A percentile compares a stretch with the other conserved stretches of the same genome.
Evolutionary conservation across 805 yeast species (phyloP).

Genomic region (Candida stauntonica): DNA sequence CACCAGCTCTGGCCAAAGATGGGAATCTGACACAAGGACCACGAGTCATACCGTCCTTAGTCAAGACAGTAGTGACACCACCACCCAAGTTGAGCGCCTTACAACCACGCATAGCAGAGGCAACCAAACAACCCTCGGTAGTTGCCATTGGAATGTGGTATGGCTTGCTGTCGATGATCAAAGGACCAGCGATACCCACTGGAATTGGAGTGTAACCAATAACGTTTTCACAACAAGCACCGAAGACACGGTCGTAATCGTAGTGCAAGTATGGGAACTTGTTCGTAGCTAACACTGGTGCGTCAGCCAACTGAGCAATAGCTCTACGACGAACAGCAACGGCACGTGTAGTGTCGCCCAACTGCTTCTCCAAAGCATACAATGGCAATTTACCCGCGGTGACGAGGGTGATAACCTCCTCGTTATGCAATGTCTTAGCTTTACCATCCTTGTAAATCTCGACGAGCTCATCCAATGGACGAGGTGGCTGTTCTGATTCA

Average conservation of each 20-base stretch:
- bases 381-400: constrained; percentile 78
- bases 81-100: constrained; percentile 97
- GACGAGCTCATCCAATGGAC: constrained; percentile 61
- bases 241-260: constrained; percentile 93
- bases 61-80: constrained; percentile 87
- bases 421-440: constrained; percentile 59
- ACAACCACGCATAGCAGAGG: constrained; percentile 98
- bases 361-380: constrained; percentile 90
- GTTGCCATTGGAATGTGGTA: constrained; percentile 98
- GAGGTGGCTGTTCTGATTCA: constrained; percentile 34
- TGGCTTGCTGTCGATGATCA: constrained; percentile 82
- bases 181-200: constrained; percentile 96
- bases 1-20: constrained; percentile 80
- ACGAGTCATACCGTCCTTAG: constrained; percentile 98
- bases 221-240: constrained; percentile 99
- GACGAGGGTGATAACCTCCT: constrained; percentile 70
- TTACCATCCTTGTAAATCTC: constrained; percentile 66
- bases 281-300: constrained; percentile 69
- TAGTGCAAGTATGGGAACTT: constrained; percentile 77
- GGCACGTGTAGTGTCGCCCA: constrained; percentile 86
- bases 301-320: constrained; percentile 77
- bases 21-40: constrained; percentile 97
- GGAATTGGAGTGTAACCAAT: constrained; percentile 96
- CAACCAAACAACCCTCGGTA: constrained; percentile 97
- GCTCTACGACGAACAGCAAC: constrained; percentile 90